Evolutionary conservation across 108 stramenopile genomes (phyloP).

Genomic region (Pseudonitzschia multiseries): DNA sequence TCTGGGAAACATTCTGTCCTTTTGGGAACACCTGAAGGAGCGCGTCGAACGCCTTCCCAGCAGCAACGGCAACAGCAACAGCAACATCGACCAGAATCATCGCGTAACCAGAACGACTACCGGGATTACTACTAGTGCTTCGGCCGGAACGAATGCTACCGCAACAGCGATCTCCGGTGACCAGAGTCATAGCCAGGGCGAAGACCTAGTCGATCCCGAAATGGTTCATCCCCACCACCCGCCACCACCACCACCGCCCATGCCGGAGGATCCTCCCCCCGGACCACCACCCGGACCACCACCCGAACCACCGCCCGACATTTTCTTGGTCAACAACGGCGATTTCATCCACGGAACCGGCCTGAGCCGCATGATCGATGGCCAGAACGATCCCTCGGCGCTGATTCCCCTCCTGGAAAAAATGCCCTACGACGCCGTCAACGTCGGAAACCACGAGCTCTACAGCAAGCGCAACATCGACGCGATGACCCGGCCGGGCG

Average conservation of each 20-base stretch:
- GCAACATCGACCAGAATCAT: not conserved
- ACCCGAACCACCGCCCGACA: conserved; percentile 1
- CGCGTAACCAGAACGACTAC: not conserved
- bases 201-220: conserved; percentile 26
- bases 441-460: conserved; percentile 78
- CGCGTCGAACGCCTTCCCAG: conserved; percentile 17
- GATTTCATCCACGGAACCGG: conserved; percentile 58
- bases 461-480: conserved; percentile 39
- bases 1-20: conserved; percentile 69
- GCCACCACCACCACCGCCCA: no score
- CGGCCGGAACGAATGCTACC: conserved; percentile 14
- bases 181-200: no score
- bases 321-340: conserved; percentile 67
- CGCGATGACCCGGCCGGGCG: conserved; percentile 44
- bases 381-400: conserved; percentile 22
- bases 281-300: no score
- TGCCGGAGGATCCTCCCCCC: conserved; percentile 2
- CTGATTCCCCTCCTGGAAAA: conserved; percentile 61
- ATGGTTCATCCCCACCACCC: no score
- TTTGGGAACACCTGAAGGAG: conserved; percentile 54
- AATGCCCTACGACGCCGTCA: conserved; percentile 79
- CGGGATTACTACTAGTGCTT: no score
- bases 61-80: no score
- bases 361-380: conserved; percentile 28
- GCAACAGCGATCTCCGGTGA: no score